Evolutionary conservation across 331 rosid genomes (phyloP), one percentile per base, ranked within the genome.

Genomic region (Quercus lobata): DNA sequence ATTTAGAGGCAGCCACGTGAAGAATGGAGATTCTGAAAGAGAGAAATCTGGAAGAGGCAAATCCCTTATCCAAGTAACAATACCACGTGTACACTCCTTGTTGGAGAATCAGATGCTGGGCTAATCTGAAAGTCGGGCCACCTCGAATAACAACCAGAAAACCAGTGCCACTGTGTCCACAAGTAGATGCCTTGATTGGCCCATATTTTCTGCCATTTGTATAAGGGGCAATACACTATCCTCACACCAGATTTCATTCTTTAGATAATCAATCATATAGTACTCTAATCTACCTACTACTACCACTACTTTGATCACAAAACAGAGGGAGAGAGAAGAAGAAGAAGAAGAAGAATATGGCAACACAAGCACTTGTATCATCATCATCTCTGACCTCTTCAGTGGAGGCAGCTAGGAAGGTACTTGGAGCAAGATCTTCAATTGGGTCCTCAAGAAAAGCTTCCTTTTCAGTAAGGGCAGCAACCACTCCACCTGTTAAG

Each of bases 401-500:
- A 9, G 85, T 89, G 1, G 92, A 90, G 72, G 86, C 87, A 75
- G 91, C 93, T 1, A 88, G 88, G 72, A 91, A 88, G 69, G 83
- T 86, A 37, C 58, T 91, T 12, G 93, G 92, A 76, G 81, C 84
- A 72, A 86, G 90, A 83, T 82, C 87, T 63, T 68, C 94, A 2
- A 17, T 61, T 78, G 89, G 86, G 2, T 82, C 81, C 16, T 77
- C 90, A 4, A 89, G 80, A 79, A 91, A 79, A 80, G 68, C 92
- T 72, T 91, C 97, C 79, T 93, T 93, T 75, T 76, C 90, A 18
- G 97, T 93, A 52, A 93, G 80, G 89, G 97, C 98, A 1, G 78
- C 89, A 57, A 1, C 97, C 58, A 83, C 92, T 49, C 97, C 99
- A 44, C 99, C 99, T 19, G 93, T 90, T 74, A 95, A 95, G 99